Base-by-base conservation (phyloP, 1,284 basidiomycete species). In the Ustilago cynodontis region DNA sequence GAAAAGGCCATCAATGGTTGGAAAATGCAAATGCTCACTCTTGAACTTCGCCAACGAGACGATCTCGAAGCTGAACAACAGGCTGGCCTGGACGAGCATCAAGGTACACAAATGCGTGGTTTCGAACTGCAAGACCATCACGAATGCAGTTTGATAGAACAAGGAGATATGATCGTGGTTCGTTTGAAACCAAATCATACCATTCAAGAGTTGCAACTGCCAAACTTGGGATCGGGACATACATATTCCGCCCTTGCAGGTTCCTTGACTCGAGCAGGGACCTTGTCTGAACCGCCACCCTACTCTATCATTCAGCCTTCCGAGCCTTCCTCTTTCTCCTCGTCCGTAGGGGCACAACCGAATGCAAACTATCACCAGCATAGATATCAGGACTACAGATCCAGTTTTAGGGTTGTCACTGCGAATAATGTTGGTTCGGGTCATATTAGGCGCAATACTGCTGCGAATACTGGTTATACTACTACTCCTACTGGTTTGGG, bases 241-340 rank as follows among this genome's bases (percentile, higher is more conserved):
- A 66, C 72, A 50, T 85, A 82, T 57, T 77, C 81, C 3, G 73
- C 78, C 11, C 80, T 78, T 24, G 41, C 68, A 6, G 70, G 76
- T 24, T 71, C 70, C 0, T 63, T 78, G 13, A 78, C 79, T 20
- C 56, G 71, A 4, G 78, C 75, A 9, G 77, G 80, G 7, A 73
- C 80, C 11, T 61, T 83, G 3, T 79, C 70, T 18, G 56, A 67
- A 29, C 75, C 78, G n/a, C 80, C 82, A 8, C 73, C 79, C 7
- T 82, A 82, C 56, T 77, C 76, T 1, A 62, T 82, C 35, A 57
- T 78, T 16, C 66, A 70, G 18, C 82, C 83, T 0, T 65, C 72
- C 9, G 84, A 86, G 67, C 84, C 84, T 5, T 84, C 82, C 24
- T 83, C 81, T 8, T 83, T 85, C 52, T 83, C 81, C 1, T 83